Evolutionary conservation across 306 rosid genomes (phyloP), one percentile per base, ranked within the genome.

Genomic region (Nissolia schottii): DNA sequence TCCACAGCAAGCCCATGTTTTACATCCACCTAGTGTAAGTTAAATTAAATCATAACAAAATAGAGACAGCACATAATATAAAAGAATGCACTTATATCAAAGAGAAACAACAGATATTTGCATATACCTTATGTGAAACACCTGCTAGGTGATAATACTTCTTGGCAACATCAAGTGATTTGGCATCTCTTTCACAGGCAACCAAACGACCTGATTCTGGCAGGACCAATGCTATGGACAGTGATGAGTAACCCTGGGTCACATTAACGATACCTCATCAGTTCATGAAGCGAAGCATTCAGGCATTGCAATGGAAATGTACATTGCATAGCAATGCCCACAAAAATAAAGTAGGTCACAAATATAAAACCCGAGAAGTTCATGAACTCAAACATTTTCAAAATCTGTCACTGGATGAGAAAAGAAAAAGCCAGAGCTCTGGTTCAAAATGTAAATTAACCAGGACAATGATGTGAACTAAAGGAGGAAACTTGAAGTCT

Each of bases 151-250:
- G 85, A 59, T 89, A 89, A 71, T 87, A 93, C 84, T 86, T 90
- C 70, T 81, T 87, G 9, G 98, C 98, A 55, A 89, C 83, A 65
- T 91, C 97, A 50, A 93, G 98, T 77, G 81, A 83, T 74, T 53
- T 86, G 61, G 87, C 83, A 74, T 93, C 97, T 75, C 92, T 89
- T 82, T 93, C 98, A 71, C 96, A 90, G 24, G 97, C 97, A 70
- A 90, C 89, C 81, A 93, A 86, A 67, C 77, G 80, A 73, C 98
- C 98, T 54, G 92, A 86, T 60, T 93, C 97, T 49, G 97, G 96
- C 8, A 93, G 93, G 89, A 81, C 92, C 75, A 90, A 71, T 46
- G 97, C 96, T 65, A 85, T 76, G 50, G 98, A 97, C 82, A 93
- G 73, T 25, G 98, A 93, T 37, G 98, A 93, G 76, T 93, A 93